A percentile compares a stretch with the other conserved stretches of the same genome.
These are phyloP conservation scores for Leucoagaricus sp. DNA, from an alignment of 1,284 basidiomycete species.

Conservation along the genomic window DNA sequence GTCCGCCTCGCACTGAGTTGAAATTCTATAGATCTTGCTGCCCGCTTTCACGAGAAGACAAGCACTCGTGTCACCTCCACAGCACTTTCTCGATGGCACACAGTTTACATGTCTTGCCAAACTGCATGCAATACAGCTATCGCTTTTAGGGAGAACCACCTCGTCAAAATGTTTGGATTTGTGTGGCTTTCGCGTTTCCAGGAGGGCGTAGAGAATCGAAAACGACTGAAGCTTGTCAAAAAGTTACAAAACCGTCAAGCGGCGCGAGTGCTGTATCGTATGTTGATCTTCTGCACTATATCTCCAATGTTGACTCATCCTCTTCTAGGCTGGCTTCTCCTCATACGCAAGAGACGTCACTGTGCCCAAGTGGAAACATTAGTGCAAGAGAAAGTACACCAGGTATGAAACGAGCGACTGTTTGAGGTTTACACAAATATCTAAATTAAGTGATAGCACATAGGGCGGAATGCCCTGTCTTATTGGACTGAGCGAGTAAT, in stretches of 20 bases:
- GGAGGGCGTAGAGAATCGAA: slow-evolving; percentile 46
- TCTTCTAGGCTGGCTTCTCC: slow-evolving; percentile 30
- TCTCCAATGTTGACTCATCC: background rate
- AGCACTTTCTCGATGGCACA: slow-evolving; percentile 52
- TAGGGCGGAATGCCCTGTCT: slow-evolving; percentile 46
- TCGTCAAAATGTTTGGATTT: slow-evolving; percentile 37
- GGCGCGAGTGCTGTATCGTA: slow-evolving; percentile 41
- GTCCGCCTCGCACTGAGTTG: background rate
- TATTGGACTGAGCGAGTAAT: slow-evolving; percentile 75
- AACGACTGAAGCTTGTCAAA: slow-evolving; percentile 43
- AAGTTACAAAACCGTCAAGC: slow-evolving; percentile 43
- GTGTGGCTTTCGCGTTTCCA: slow-evolving; percentile 8
- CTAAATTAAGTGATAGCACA: slow-evolving; percentile 42
- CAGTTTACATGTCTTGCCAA: slow-evolving; percentile 45
- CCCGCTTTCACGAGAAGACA: slow-evolving; percentile 50
- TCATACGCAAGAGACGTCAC: slow-evolving; percentile 17
- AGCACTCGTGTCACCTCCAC: slow-evolving; percentile 41
- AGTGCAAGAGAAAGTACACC: slow-evolving; percentile 39
- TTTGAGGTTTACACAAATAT: background rate
- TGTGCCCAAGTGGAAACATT: slow-evolving; percentile 27
- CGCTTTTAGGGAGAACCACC: slow-evolving; percentile 22
- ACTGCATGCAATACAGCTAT: slow-evolving; percentile 54
- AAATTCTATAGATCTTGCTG: slow-evolving; percentile 45
- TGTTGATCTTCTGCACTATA: background rate
- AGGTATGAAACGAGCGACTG: slow-evolving; percentile 36